These are phyloP conservation scores for Luffa acutangula DNA, from an alignment of 306 rosid species.

Conservation along the genomic window DNA sequence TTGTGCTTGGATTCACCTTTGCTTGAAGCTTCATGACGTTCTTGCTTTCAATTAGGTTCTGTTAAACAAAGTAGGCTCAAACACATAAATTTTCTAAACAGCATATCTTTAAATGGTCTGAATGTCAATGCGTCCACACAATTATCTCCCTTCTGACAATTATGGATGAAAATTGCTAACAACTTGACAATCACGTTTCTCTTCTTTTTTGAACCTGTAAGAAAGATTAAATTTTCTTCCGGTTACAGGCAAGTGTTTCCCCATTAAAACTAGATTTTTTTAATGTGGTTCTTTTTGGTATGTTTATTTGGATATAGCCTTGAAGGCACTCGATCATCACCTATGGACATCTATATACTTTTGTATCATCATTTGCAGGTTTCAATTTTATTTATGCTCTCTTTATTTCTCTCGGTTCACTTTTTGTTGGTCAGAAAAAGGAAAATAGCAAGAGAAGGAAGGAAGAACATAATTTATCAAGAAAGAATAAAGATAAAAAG, in stretches of 20 bases:
- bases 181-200: not conserved
- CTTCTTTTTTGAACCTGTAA: not conserved
- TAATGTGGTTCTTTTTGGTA: not conserved
- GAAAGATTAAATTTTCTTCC: not conserved
- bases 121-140: not conserved
- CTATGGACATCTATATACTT: not conserved
- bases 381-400: not conserved
- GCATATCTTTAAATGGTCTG: not conserved
- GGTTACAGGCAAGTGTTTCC: not conserved
- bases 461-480: conserved; percentile 65
- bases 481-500: conserved; percentile 89
- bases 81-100: not conserved
- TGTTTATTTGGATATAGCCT: not conserved
- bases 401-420: not conserved
- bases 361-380: not conserved
- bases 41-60: not conserved
- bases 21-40: not conserved
- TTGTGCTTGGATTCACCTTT: not conserved
- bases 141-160: not conserved
- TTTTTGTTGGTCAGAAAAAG: conserved; percentile 56
- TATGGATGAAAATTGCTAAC: not conserved
- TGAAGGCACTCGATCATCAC: not conserved
- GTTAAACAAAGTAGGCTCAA: not conserved
- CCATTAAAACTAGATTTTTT: not conserved
- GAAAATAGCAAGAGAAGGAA: conserved; percentile 96